Conservation (phyloP, 305 asterid genomes). For the Ilex paraguariensis region DNA sequence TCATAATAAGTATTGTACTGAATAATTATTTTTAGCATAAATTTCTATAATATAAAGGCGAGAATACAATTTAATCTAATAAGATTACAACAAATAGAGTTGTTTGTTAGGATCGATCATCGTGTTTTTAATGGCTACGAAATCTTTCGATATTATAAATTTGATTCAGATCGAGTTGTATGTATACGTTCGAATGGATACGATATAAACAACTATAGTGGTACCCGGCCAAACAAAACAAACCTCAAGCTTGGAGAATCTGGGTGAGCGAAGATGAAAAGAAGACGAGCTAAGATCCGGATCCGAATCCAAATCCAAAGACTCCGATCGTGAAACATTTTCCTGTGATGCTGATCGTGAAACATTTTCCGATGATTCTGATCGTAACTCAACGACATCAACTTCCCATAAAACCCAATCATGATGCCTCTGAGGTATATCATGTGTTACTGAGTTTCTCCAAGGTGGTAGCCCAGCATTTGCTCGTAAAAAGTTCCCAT, state of each 20-base stretch:
- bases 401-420: constrained; percentile 82
- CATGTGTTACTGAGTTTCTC: constrained; percentile 88
- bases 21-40: too few relatives aligned
- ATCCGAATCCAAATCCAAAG: constrained; percentile 26
- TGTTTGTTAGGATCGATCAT: too few relatives aligned
- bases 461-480: constrained; percentile 91
- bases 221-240: constrained; percentile 3
- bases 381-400: constrained; percentile 41
- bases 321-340: constrained; percentile 25
- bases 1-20: not conserved
- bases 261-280: constrained; percentile 35
- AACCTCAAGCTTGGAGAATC: constrained; percentile 26
- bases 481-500: constrained; percentile 77
- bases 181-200: too few relatives aligned
- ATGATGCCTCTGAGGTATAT: constrained; percentile 72
- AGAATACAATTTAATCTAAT: too few relatives aligned
- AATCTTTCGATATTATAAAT: too few relatives aligned
- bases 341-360: not conserved
- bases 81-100: too few relatives aligned
- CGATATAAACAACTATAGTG: not conserved
- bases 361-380: constrained; percentile 28
- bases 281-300: constrained; percentile 36
- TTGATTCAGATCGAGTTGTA: too few relatives aligned
- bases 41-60: too few relatives aligned
- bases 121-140: too few relatives aligned